Base-by-base conservation (phyloP, 2,329 filamentous ascomycete genomes). In the Pyrenochaeta sp. region DNA sequence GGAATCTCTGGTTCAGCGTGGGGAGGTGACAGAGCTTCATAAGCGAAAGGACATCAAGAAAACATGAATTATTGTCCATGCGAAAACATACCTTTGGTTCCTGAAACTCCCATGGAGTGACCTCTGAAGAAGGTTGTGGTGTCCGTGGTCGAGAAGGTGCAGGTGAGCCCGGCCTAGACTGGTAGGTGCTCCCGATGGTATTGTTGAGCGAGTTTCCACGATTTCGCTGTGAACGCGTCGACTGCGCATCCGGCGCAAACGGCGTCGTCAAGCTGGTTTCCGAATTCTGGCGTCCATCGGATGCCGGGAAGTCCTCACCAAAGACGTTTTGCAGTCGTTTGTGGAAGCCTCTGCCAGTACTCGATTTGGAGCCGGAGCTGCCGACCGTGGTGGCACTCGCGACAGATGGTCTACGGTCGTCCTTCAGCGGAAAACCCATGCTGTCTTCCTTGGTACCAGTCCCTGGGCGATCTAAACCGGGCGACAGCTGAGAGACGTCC, bases 41-140 rank as follows among this genome's bases (percentile, higher is more conserved):
- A 14, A 31, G 18, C 19, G n/a, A n/a, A n/a, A n/a, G n/a, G n/a
- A n/a, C n/a, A n/a, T n/a, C n/a, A n/a, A n/a, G n/a, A n/a, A n/a
- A n/a, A n/a, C n/a, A n/a, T n/a, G n/a, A n/a, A n/a, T n/a, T n/a
- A n/a, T n/a, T n/a, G n/a, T n/a, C n/a, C 22, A 34, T 22, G 21
- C 22, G 49, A 11, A 39, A 34, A 61, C 85, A 77, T 71, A 89
- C 87, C 76, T 89, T 83, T 55, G 82, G 82, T 67, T 94, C 90
- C 72, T 97, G 94, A 68, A 94, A 97, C 51, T 96, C 81, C 81
- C 96, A 99, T n/a, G 94, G 94, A 26, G 96, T 94, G 44, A 99
- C 91, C 72, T 97, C 93, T 63, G 90, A 94, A 9, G 89, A 90
- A 28, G 89, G 89, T 37, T 91, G 80, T 9, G 92, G 91, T n/a